phyloP scores from a whole-genome alignment of 2,329 filamentous ascomycete species.

The Scedosporium aurantiacum region DNA sequence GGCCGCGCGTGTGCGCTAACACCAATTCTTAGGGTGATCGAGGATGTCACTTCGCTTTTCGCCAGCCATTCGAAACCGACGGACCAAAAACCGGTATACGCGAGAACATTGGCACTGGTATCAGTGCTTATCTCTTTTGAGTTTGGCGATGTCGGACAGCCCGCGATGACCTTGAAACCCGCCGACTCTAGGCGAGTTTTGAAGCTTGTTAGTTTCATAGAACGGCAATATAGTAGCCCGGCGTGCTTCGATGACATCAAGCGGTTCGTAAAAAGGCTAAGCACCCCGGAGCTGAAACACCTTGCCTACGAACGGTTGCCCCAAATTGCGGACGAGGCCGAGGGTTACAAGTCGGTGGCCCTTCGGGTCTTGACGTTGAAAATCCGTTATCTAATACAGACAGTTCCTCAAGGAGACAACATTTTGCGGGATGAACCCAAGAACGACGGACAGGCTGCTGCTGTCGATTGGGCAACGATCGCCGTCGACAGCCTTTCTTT shows the following conservation, averaged over 20 bases:
- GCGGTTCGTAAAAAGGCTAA: conserved; percentile 30
- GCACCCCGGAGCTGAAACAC: conserved; percentile 25
- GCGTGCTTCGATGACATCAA: conserved; percentile 38
- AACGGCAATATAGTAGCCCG: conserved; percentile 22
- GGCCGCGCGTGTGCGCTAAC: neutral
- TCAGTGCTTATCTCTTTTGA: conserved; percentile 25
- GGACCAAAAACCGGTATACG: conserved; percentile 25
- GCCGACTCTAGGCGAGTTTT: conserved; percentile 5
- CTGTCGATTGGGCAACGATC: neutral
- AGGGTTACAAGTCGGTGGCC: conserved; percentile 10
- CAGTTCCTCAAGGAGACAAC: conserved; percentile 1
- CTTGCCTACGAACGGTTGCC: conserved; percentile 27
- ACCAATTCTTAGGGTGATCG: conserved; percentile 14
- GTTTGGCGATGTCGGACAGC: conserved; percentile 9
- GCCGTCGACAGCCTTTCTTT: neutral
- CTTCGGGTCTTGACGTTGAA: neutral
- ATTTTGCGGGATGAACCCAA: neutral
- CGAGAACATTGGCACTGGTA: conserved; percentile 26
- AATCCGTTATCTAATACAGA: conserved; percentile 5
- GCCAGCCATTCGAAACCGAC: conserved; percentile 18
- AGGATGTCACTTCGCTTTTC: conserved; percentile 19
- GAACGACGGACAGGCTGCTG: neutral
- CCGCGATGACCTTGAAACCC: conserved; percentile 6
- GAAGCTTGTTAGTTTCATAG: conserved; percentile 25
- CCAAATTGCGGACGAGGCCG: conserved; percentile 17